Evolutionary conservation across 495 filamentous ascomycete genomes (phyloP), one percentile per base, ranked within the genome.

Genomic region (Penicillium soppii): DNA sequence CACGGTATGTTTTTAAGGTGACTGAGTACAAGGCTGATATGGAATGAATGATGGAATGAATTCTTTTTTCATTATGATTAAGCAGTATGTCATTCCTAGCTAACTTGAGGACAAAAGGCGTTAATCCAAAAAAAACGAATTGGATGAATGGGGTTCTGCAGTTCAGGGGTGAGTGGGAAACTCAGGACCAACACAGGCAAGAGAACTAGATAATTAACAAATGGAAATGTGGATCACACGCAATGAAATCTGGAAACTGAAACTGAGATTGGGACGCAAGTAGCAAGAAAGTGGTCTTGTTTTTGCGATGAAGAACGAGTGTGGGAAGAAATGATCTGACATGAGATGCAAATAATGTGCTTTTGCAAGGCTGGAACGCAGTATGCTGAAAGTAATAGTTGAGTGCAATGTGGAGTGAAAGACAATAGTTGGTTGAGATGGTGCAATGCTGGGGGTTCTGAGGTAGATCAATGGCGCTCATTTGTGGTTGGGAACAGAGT

Each of bases 301-400:
- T 26, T n/a, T 26, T 36, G 32, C 7, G 35, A 53, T 43, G 50
- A 29, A 50, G n/a, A 58, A 43, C 26, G 55, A 57, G 44, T 42
- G 55, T 57, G 40, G 20, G 15, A n/a, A 13, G 17, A 16, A 33
- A 45, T 26, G n/a, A 6, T 13, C 33, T 9, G 44, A 35, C 12
- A 48, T 12, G 12, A 47, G 23, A 53, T 53, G 43, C 42, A 42
- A 48, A 38, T 25, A 19, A 36, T 20, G 41, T 16, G 50, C 38
- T 58, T 58, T 56, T 56, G 49, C 49, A 60, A 46, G 48, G 59
- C 55, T 65, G 53, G 25, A 59, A 57, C 53, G 62, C 53, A 62
- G 38, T 19, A 61, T 58, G 53, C 35, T 26, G 15, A 43, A 17
- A 19, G 35, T 25, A 43, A 20, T 21, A n/a, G 22, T n/a, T 10